Percentiles rank a stretch among this genome's conserved stretches.
These are phyloP conservation scores for Anethum foeniculum DNA, from an alignment of 140 eudicot species.

Conservation along the genomic window DNA sequence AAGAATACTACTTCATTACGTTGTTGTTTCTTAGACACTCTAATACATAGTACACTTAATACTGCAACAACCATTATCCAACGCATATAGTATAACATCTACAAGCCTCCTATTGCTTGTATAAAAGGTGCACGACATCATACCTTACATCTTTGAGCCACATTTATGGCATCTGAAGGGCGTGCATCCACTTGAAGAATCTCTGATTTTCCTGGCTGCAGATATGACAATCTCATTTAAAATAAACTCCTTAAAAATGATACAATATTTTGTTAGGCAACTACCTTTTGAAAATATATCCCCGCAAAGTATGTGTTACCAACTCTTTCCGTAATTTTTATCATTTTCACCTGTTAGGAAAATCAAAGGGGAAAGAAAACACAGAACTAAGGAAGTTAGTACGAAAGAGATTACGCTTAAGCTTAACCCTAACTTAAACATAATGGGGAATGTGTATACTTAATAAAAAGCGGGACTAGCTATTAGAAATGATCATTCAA, in stretches of 20 bases:
- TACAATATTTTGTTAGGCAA: neutral
- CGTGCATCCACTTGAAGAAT: slow-evolving; percentile 59
- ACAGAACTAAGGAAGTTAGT: neutral
- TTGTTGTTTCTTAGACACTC: neutral
- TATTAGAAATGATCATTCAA: neutral
- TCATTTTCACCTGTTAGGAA: slow-evolving; percentile 51
- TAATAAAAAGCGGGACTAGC: neutral
- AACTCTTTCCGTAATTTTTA: slow-evolving; percentile 62
- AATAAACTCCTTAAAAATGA: slow-evolving; percentile 6
- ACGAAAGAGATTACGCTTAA: neutral
- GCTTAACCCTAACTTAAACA: neutral
- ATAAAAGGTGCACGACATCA: neutral
- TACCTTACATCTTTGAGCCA: slow-evolving; percentile 75
- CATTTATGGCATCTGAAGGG: slow-evolving; percentile 82
- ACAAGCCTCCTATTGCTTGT: neutral
- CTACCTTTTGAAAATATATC: slow-evolving; percentile 58
- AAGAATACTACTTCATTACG: neutral
- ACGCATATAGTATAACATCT: neutral
- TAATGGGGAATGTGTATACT: neutral
- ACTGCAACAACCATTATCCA: neutral
- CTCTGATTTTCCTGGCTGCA: slow-evolving; percentile 52
- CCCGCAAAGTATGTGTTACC: slow-evolving; percentile 44
- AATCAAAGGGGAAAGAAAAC: neutral
- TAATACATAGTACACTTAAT: neutral
- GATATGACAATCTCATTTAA: slow-evolving; percentile 13